Conservation (phyloP, 2,329 filamentous ascomycete genomes). For the Venturia nashicola region DNA sequence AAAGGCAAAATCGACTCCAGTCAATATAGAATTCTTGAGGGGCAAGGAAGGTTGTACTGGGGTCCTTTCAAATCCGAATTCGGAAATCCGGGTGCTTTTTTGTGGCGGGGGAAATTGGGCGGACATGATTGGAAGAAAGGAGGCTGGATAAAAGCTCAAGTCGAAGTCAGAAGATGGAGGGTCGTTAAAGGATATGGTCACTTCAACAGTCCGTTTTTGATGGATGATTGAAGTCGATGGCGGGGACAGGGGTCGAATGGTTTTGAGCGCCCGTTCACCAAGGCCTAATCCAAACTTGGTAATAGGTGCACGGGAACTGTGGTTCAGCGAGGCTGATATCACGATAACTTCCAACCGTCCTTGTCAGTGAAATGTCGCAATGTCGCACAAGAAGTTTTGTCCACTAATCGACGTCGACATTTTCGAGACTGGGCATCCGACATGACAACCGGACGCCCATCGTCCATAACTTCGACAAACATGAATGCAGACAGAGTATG, state of each 20-base stretch:
- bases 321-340: background rate
- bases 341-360: background rate
- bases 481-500: background rate
- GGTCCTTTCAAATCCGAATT: slow-evolving; percentile 31
- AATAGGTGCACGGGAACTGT: background rate
- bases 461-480: background rate
- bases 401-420: background rate
- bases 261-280: background rate
- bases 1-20: slow-evolving; percentile 26
- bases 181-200: slow-evolving; percentile 35
- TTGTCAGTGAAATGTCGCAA: background rate
- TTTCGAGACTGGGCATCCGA: background rate
- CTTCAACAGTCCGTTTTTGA: slow-evolving; percentile 30
- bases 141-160: slow-evolving; percentile 32
- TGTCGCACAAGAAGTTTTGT: background rate
- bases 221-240: slow-evolving; percentile 11
- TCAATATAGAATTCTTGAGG: slow-evolving; percentile 22
- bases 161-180: slow-evolving; percentile 32
- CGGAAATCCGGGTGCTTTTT: slow-evolving; percentile 27
- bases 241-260: background rate
- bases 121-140: slow-evolving; percentile 23
- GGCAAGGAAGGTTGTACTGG: slow-evolving; percentile 20
- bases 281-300: background rate
- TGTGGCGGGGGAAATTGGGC: slow-evolving; percentile 22
- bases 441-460: background rate